A percentile compares a stretch with the other conserved stretches of the same genome.
Conservation (phyloP, 2,329 filamentous ascomycete species). For the Aspergillus fumigatiaffinis region DNA sequence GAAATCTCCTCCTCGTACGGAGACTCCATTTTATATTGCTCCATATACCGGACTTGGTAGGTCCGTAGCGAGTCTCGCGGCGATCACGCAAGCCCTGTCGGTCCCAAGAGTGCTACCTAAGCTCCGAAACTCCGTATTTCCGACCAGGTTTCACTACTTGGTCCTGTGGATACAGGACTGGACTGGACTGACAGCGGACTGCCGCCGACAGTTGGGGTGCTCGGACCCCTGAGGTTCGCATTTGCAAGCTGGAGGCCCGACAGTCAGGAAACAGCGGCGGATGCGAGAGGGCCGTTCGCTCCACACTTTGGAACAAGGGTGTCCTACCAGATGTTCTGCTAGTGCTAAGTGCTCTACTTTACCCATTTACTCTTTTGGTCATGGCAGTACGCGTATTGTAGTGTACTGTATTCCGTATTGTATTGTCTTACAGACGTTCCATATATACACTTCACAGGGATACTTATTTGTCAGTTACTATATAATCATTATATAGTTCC, state of each 20-base stretch:
- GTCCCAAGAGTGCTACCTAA: too few species aligned
- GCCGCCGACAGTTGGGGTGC: conserved; percentile 2
- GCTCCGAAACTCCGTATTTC: neutral
- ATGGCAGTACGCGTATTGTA: neutral
- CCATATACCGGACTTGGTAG: neutral
- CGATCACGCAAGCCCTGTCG: neutral
- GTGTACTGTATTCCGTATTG: neutral
- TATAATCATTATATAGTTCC: neutral
- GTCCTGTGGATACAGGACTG: neutral
- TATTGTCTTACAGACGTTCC: too few species aligned
- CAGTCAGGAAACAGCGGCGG: conserved; percentile 33
- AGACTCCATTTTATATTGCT: neutral
- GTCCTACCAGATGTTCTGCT: neutral
- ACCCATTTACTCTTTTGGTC: conserved; percentile 2
- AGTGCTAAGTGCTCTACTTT: conserved; percentile 5
- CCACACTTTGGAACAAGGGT: conserved; percentile 17
- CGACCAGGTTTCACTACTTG: neutral
- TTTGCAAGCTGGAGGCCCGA: conserved; percentile 25
- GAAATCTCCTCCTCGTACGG: too few species aligned
- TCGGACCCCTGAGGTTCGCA: conserved; percentile 23
- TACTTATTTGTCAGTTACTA: neutral
- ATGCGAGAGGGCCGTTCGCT: conserved; percentile 34
- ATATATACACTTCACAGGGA: neutral
- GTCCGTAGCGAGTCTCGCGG: neutral
- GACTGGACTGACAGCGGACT: neutral